Percentiles rank a stretch among this genome's conserved stretches.
phyloP scores from a whole-genome alignment of 2,329 filamentous ascomycete species.

The Fusarium torulosum region DNA sequence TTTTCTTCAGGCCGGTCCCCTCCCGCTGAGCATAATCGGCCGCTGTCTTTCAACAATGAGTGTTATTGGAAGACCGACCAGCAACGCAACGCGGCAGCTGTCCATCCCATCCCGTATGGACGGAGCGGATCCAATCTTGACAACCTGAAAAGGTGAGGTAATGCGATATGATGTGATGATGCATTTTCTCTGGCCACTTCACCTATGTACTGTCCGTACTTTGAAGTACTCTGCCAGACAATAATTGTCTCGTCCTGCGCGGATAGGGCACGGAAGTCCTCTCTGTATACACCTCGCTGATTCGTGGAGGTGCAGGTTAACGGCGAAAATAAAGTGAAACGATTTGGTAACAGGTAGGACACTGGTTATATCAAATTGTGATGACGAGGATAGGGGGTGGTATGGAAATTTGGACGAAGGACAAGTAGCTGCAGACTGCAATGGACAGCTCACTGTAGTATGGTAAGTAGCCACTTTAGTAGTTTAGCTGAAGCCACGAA shows the following conservation, averaged over 20 bases:
- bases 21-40: conserved; percentile 39
- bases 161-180: conserved; percentile 48
- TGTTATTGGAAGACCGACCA: conserved; percentile 35
- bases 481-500: conserved; percentile 16
- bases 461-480: neutral
- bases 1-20: conserved; percentile 33
- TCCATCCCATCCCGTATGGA: conserved; percentile 22
- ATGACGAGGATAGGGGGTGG: conserved; percentile 15
- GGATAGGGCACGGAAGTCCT: conserved; percentile 38
- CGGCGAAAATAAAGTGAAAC: neutral
- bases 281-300: conserved; percentile 32
- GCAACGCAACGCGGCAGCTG: conserved; percentile 42
- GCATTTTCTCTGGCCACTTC: conserved; percentile 41
- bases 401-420: conserved; percentile 2
- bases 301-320: conserved; percentile 23
- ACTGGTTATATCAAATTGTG: conserved; percentile 6
- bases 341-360: conserved; percentile 16
- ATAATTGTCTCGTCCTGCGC: conserved; percentile 31
- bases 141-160: conserved; percentile 35
- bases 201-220: conserved; percentile 17
- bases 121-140: conserved; percentile 44
- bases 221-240: conserved; percentile 5
- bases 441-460: neutral
- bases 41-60: conserved; percentile 29
- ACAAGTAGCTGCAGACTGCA: neutral